Conservation (phyloP, 331 rosid genomes). For the Stylosanthes scabra region DNA sequence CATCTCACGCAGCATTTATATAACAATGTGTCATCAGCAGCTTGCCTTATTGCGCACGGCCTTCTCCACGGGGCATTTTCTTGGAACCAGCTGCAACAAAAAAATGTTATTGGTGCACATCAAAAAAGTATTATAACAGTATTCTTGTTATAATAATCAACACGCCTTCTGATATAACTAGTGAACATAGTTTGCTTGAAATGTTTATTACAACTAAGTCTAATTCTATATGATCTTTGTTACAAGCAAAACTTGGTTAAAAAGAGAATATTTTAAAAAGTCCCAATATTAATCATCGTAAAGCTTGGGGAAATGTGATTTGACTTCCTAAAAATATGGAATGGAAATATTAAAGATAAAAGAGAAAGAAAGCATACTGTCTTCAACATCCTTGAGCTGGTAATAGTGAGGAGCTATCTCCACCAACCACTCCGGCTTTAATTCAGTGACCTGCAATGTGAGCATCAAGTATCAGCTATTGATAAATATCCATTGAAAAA, state of each 20-base stretch:
- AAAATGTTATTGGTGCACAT: too few relatives aligned
- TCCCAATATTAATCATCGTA: conserved; percentile 8
- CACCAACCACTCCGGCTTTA: conserved; percentile 93
- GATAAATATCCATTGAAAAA: conserved; percentile 11
- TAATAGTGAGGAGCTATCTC: conserved; percentile 97
- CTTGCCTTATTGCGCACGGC: conserved; percentile 43
- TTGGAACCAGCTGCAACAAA: too few relatives aligned
- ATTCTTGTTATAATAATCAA: too few relatives aligned
- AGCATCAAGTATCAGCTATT: conserved; percentile 24
- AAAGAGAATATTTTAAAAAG: not conserved
- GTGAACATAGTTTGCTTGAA: conserved; percentile 2
- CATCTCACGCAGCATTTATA: not conserved
- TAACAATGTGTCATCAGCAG: not conserved
- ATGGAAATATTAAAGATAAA: conserved; percentile 35
- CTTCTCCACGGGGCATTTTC: conserved; percentile 83
- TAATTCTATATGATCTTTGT: not conserved
- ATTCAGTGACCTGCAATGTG: conserved; percentile 70
- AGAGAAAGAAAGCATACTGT: conserved; percentile 61
- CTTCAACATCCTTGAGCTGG: conserved; percentile 95
- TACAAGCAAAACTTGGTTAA: not conserved
- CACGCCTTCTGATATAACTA: not conserved
- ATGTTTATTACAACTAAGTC: conserved; percentile 3
- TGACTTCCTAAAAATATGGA: conserved; percentile 9
- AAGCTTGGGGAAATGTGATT: conserved; percentile 13
- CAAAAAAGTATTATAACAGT: too few relatives aligned